Evolutionary conservation across 495 filamentous ascomycete species (phyloP), one percentile per base, ranked within the genome.

Genomic region (Bombardia bombarda): DNA sequence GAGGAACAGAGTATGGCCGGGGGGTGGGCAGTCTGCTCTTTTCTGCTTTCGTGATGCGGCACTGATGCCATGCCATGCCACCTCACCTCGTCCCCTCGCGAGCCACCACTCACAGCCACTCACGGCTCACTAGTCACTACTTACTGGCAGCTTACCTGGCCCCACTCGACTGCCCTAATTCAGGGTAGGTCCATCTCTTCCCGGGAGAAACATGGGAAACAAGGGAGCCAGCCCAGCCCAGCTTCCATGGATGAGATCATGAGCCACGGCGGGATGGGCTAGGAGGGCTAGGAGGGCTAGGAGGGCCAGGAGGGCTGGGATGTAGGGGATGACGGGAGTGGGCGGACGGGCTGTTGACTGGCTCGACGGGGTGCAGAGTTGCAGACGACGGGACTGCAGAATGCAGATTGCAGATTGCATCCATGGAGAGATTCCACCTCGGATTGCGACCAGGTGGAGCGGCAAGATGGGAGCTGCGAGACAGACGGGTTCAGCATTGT

Each of bases 51-150:
- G 47, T 44, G 42, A 49, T 47, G 45, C 45, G 38, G 45, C 45
- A 19, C 39, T 39, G 46, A 43, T 45, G 47, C 26, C 32, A 50
- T 50, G 47, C 47, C 37, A 50, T 50, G 47, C 47, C 38, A 50
- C 41, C 42, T 50, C 42, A 50, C 42, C 32, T 46, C 36, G 22
- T 18, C 18, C 3, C 23, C 7, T 14, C 19, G 32, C 19, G 39
- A 20, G 14, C 18, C 14, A 13, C 17, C 18, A 32, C 26, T 28
- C 26, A 28, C 26, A 13, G 26, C 26, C 26, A 28, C 26, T 7
- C 26, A 28, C 26, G 13, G 13, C 9, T 10, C 2, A 28, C 26
- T 28, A 13, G 26, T 2, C 9, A 13, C 26, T 13, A 28, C 26
- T 28, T n/a, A n/a, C n/a, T n/a, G n/a, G n/a, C n/a, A n/a, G n/a